Evolutionary conservation across 345 rosid species (phyloP), one percentile per base, ranked within the genome.

Genomic region (Acer yangbiense): DNA sequence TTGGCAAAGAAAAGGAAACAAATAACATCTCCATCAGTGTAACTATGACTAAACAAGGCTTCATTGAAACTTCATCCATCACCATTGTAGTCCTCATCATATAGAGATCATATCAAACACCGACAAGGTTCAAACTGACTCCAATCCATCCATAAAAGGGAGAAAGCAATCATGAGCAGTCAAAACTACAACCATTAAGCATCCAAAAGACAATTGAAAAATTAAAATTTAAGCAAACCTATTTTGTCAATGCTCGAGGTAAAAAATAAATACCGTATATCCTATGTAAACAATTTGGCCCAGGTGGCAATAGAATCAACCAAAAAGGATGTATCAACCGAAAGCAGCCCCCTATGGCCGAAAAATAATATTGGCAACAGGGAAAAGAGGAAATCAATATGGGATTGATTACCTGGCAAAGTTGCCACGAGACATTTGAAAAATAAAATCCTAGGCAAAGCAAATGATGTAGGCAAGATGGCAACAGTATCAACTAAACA

Each of bases 331-430:
- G 61, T 20, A 68, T 71, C 76, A 81, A 78, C 71, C 50, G 63
- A 21, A 58, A 65, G 72, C 48, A 81, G 55, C 50, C 67, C 63
- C 43, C 12, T 20, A 8, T 58, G 82, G 46, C 81, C 57, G 64
- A 46, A 29, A 7, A 4, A 69, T 61, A 65, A 77, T 84, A 50
- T 85, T 12, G 88, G 89, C 89, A 88, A 88, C 88, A 87, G 87
- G 85, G 89, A 86, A 84, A 85, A 86, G 82, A 83, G 81, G 89
- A 60, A 75, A 82, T 73, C 85, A 66, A 81, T 54, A 84, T 27
- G 65, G 1, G 71, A 81, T 9, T 73, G 76, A 88, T 84, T 72
- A 71, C 89, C 89, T 86, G 83, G 88, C 86, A 84, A 79, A 82
- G 88, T 80, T 83, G 90, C 86, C 83, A 58, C 8, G 20, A 18